Percentiles rank a stretch among this genome's conserved stretches.
phyloP scores from a whole-genome alignment of 1,284 basidiomycete species.

The Rhodotorula mucilaginosa region DNA sequence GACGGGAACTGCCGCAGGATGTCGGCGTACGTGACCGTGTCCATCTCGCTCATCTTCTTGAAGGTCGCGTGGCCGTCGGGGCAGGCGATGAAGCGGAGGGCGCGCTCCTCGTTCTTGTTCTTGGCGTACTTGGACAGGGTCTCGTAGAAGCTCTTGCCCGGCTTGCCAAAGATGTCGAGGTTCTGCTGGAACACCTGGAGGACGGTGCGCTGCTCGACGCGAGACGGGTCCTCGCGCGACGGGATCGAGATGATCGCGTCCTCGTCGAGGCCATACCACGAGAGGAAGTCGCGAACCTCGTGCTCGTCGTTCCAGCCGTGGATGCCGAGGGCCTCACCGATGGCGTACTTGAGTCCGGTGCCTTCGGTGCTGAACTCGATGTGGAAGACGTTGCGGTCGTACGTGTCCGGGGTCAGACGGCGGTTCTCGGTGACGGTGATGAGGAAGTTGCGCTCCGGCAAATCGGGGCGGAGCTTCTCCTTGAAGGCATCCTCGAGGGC shows the following conservation, averaged over 20 bases:
- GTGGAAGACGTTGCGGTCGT: slow-evolving; percentile 99
- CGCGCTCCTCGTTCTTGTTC: slow-evolving; percentile 69
- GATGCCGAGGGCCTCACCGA: slow-evolving; percentile 94
- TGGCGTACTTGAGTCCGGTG: slow-evolving; percentile 90
- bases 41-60: slow-evolving; percentile 91
- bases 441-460: slow-evolving; percentile 86
- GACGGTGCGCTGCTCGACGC: slow-evolving; percentile 77
- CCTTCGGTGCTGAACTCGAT: slow-evolving; percentile 90
- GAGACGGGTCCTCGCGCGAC: slow-evolving; percentile 51
- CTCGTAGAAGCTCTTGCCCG: slow-evolving; percentile 92
- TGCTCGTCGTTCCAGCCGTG: slow-evolving; percentile 95
- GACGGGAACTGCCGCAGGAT: slow-evolving; percentile 75
- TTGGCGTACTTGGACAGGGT: slow-evolving; percentile 78
- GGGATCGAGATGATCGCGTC: slow-evolving; percentile 79
- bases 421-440: slow-evolving; percentile 92
- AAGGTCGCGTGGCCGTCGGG: slow-evolving; percentile 88
- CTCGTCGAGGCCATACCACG: slow-evolving; percentile 86
- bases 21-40: slow-evolving; percentile 92
- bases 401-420: slow-evolving; percentile 87
- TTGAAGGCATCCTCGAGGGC: slow-evolving; percentile 47
- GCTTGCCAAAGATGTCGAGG: slow-evolving; percentile 92
- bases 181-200: slow-evolving; percentile 96
- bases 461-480: slow-evolving; percentile 65
- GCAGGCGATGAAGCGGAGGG: slow-evolving; percentile 87
- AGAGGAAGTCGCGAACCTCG: slow-evolving; percentile 85